Conservation (phyloP, 192 early-diverging fungal genomes). For the Phycomyces blakesleeanus region DNA sequence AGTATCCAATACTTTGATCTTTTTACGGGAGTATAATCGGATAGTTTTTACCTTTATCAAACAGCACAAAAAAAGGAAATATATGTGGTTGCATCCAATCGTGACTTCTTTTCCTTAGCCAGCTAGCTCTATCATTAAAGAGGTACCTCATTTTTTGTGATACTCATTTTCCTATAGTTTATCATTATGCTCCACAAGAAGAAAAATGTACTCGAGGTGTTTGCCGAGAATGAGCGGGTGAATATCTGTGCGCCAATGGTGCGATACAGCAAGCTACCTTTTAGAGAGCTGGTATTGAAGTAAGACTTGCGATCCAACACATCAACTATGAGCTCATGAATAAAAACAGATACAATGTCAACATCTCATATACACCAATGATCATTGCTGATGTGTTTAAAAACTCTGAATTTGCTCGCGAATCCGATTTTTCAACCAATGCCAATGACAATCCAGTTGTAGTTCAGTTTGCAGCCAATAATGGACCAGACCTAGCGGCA, state of each 20-base stretch:
- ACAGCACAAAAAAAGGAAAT: too few relatives aligned
- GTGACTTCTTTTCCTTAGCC: too few relatives aligned
- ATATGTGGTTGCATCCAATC: too few relatives aligned
- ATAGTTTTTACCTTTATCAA: too few relatives aligned
- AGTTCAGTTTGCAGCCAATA: slow-evolving; percentile 91
- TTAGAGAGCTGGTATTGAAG: slow-evolving; percentile 80
- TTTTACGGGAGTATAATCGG: too few relatives aligned
- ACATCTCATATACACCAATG: slow-evolving; percentile 95
- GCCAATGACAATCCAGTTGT: slow-evolving; percentile 79
- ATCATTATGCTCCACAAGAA: not conserved
- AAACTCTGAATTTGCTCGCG: slow-evolving; percentile 74
- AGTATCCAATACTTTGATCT: too few relatives aligned
- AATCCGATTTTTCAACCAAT: slow-evolving; percentile 81
- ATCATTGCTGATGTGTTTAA: slow-evolving; percentile 91
- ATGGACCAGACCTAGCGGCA: slow-evolving; percentile 74
- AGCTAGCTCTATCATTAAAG: too few relatives aligned
- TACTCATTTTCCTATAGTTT: not conserved
- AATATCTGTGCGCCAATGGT: slow-evolving; percentile 97
- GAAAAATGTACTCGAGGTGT: slow-evolving; percentile 40
- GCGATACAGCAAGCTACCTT: slow-evolving; percentile 91
- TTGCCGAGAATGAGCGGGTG: slow-evolving; percentile 56
- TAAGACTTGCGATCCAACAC: slow-evolving; percentile 34
- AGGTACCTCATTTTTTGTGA: too few relatives aligned
- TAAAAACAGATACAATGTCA: slow-evolving; percentile 68
- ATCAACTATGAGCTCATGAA: not conserved